Percentiles rank a stretch among this genome's conserved stretches.
Conservation (phyloP, 805 yeast genomes). For the Candida hungchunana region DNA sequence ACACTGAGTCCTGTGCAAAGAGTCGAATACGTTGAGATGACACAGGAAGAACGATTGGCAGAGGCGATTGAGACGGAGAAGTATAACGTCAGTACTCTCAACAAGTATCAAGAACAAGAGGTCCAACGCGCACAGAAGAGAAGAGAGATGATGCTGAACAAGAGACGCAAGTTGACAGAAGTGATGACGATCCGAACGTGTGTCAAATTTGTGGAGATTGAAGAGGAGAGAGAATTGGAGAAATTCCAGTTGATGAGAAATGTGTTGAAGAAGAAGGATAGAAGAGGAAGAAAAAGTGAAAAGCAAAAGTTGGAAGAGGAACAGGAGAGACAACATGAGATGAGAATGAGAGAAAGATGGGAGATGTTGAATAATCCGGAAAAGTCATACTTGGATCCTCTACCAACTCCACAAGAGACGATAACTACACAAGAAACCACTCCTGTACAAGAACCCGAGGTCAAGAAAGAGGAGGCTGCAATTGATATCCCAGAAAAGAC, state of each 20-base stretch:
- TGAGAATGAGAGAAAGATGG: constrained; percentile 27
- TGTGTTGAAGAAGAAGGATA: constrained; percentile 39
- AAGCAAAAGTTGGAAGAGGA: constrained; percentile 37
- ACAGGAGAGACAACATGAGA: constrained; percentile 28
- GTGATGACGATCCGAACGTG: constrained; percentile 50
- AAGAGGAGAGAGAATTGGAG: constrained; percentile 54
- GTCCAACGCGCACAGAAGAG: constrained; percentile 73
- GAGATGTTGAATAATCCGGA: constrained; percentile 20
- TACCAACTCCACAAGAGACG: not conserved
- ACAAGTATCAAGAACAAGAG: constrained; percentile 81
- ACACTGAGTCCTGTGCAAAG: constrained; percentile 38
- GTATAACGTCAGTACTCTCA: constrained; percentile 66
- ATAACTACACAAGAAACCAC: not conserved
- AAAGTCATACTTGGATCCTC: constrained; percentile 2
- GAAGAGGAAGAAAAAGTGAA: constrained; percentile 39
- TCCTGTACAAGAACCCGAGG: not conserved
- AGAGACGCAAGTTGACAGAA: constrained; percentile 55
- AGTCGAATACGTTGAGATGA: constrained; percentile 38
- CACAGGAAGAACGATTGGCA: constrained; percentile 44
- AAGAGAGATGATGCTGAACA: constrained; percentile 64
- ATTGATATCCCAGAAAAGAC: not conserved
- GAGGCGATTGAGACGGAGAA: constrained; percentile 87
- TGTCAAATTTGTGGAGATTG: constrained; percentile 54
- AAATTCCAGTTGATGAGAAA: constrained; percentile 37
- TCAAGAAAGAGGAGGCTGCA: not conserved